Conservation (phyloP, 768 basidiomycete genomes). For the Strobilomyces confusus region DNA sequence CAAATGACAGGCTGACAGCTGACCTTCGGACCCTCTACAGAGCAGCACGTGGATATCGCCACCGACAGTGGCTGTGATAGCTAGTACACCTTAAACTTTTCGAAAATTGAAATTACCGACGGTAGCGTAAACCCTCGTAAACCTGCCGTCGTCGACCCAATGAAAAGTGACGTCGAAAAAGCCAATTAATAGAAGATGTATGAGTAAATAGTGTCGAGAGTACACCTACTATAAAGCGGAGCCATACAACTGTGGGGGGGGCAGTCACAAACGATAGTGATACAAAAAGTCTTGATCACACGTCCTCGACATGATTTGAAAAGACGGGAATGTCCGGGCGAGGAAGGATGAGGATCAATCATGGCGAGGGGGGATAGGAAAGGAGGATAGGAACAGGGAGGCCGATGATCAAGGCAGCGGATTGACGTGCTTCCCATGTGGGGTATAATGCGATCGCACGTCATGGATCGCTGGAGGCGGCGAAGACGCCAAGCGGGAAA, state of each 20-base stretch:
- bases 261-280: conserved; percentile 29
- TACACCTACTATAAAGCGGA: conserved; percentile 33
- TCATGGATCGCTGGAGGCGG: conserved; percentile 36
- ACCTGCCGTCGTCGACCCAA: conserved; percentile 11
- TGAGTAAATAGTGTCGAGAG: conserved; percentile 29
- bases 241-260: conserved; percentile 19
- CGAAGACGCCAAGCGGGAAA: conserved; percentile 43
- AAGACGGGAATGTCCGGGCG: conserved; percentile 28
- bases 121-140: conserved; percentile 22
- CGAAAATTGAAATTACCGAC: conserved; percentile 19
- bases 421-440: conserved; percentile 46
- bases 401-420: conserved; percentile 39
- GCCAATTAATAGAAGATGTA: conserved; percentile 30
- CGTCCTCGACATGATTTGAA: conserved; percentile 23
- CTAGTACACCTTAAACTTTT: conserved; percentile 28
- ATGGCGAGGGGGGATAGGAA: conserved; percentile 16
- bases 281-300: conserved; percentile 29
- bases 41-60: conserved; percentile 6
- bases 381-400: conserved; percentile 13
- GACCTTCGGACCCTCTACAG: conserved; percentile 17
- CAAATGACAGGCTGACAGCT: neutral
- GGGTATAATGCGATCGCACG: conserved; percentile 35
- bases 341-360: conserved; percentile 20
- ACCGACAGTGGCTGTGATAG: conserved; percentile 30
- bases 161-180: conserved; percentile 17